These are phyloP conservation scores for Keithomyces neogunnii DNA, from an alignment of 2,329 filamentous ascomycete genomes.

Conservation along the genomic window DNA sequence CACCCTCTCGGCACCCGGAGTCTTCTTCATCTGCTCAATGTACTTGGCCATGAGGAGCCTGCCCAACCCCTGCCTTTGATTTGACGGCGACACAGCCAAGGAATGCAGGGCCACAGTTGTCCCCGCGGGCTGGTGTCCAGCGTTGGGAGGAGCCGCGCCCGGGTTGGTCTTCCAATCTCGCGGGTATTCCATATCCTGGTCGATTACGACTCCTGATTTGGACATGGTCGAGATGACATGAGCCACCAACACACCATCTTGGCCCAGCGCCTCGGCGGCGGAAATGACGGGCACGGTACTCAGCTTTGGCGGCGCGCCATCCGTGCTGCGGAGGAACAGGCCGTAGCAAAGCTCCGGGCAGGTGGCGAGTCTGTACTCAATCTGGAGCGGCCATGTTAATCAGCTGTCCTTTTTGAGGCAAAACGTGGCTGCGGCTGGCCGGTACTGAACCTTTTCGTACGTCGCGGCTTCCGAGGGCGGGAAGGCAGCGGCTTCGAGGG, in stretches of 20 bases:
- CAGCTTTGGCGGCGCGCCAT: not conserved
- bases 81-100: constrained; percentile 16
- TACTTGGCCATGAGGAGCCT: constrained; percentile 17
- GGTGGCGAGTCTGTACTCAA: constrained; percentile 19
- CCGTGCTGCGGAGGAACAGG: constrained; percentile 11
- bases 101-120: constrained; percentile 20
- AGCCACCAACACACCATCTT: constrained; percentile 14
- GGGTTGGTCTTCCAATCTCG: constrained; percentile 15
- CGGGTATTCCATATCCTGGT: constrained; percentile 20
- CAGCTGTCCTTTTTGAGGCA: not conserved
- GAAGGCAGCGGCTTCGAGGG: constrained; percentile 20
- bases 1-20: constrained; percentile 14
- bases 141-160: constrained; percentile 1
- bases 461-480: constrained; percentile 20
- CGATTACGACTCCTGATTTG: constrained; percentile 10
- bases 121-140: constrained; percentile 17
- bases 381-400: constrained; percentile 11
- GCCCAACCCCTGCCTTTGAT: constrained; percentile 18
- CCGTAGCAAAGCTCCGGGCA: constrained; percentile 20
- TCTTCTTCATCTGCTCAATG: constrained; percentile 12
- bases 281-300: constrained; percentile 9
- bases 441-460: constrained; percentile 16
- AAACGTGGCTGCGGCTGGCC: not conserved
- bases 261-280: not conserved
- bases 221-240: constrained; percentile 21